Conservation (phyloP, 1,139 yeast species). For the Meyerozyma carpophila region DNA sequence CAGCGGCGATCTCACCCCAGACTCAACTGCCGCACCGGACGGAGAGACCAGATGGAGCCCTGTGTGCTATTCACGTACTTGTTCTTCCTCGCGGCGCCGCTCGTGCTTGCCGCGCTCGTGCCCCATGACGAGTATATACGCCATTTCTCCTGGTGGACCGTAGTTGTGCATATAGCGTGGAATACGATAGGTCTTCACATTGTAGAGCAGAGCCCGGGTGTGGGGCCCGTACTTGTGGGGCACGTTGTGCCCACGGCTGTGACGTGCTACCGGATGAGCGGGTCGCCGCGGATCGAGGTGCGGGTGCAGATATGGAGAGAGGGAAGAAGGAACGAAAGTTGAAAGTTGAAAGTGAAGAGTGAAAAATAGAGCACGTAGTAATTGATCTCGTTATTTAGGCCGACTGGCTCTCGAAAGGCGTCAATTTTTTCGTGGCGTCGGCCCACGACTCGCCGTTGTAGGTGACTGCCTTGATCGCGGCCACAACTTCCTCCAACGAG, state of each 20-base stretch:
- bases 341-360: too few species aligned
- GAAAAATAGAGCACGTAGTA: too few species aligned
- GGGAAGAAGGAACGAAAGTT: too few species aligned
- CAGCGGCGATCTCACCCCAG: background rate
- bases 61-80: background rate
- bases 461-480: conserved; percentile 73
- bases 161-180: background rate
- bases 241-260: background rate
- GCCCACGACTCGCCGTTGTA: conserved; percentile 75
- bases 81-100: background rate
- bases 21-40: background rate
- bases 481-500: conserved; percentile 66
- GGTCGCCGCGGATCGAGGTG: background rate
- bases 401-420: conserved; percentile 56
- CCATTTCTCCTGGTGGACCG: background rate
- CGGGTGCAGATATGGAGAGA: background rate
- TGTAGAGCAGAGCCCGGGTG: background rate
- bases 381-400: conserved; percentile 7
- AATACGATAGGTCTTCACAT: background rate
- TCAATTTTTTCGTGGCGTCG: conserved; percentile 69
- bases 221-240: background rate
- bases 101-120: background rate
- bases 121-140: background rate
- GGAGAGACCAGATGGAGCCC: background rate
- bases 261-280: background rate